These are phyloP conservation scores for Astrocystis sublimbata DNA, from an alignment of 495 filamentous ascomycete species.

Conservation along the genomic window DNA sequence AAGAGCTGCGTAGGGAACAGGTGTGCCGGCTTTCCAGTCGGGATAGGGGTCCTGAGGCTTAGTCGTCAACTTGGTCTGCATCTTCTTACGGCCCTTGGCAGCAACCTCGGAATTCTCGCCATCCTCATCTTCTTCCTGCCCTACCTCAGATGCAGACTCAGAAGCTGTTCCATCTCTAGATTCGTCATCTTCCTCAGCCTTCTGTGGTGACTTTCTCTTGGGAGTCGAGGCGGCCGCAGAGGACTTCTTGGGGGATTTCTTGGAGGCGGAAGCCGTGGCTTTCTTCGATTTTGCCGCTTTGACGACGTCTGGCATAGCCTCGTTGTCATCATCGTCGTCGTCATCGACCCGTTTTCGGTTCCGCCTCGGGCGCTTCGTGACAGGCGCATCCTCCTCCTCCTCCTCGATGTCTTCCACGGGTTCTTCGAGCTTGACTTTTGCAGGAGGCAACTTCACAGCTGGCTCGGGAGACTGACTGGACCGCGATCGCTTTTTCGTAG, in stretches of 20 bases:
- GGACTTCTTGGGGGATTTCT: conserved; percentile 30
- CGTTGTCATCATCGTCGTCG: conserved; percentile 47
- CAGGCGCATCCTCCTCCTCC: conserved; percentile 55
- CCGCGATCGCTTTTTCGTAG: conserved; percentile 48
- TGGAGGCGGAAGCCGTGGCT: conserved; percentile 7
- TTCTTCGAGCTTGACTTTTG: conserved; percentile 30
- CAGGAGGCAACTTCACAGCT: conserved; percentile 22
- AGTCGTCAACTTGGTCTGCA: conserved; percentile 73
- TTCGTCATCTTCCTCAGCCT: conserved; percentile 28
- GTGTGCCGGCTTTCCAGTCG: conserved; percentile 86
- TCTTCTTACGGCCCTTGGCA: conserved; percentile 75
- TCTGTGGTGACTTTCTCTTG: conserved; percentile 28
- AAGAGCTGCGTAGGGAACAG: conserved; percentile 91
- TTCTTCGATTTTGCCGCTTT: conserved; percentile 29
- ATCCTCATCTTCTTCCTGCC: conserved; percentile 55
- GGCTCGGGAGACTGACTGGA: conserved; percentile 20
- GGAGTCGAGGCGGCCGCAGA: conserved; percentile 24
- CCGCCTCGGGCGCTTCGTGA: conserved; percentile 51
- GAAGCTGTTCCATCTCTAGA: conserved; percentile 50
- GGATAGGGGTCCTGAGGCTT: conserved; percentile 79
- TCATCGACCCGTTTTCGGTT: conserved; percentile 42
- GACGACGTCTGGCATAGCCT: conserved; percentile 38
- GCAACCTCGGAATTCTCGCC: conserved; percentile 75
- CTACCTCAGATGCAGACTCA: conserved; percentile 55
- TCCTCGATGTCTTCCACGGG: conserved; percentile 41